phyloP scores from a whole-genome alignment of 2,329 filamentous ascomycete genomes.

The Arthrobotrys entomopaga region DNA sequence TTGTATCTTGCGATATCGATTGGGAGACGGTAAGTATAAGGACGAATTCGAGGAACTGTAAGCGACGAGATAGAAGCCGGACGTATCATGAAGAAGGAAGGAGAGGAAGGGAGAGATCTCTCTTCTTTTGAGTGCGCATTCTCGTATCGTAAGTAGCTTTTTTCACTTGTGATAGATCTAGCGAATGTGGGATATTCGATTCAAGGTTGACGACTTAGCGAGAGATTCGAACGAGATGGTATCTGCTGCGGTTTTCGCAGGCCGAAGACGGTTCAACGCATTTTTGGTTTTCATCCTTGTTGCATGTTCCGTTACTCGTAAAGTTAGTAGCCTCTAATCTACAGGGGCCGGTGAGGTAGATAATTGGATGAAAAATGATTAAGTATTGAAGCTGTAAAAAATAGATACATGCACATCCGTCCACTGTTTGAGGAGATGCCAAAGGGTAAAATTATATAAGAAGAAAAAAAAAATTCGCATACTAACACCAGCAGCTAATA shows the following conservation, averaged over 20 bases:
- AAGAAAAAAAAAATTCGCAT: too few relatives aligned
- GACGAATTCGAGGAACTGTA: conserved; percentile 5
- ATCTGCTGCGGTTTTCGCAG: too few relatives aligned
- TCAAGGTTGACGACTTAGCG: neutral
- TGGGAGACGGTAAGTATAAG: neutral
- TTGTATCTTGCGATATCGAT: neutral
- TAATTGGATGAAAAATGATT: neutral
- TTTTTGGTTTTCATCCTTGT: too few relatives aligned
- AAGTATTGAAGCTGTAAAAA: neutral
- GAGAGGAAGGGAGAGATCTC: conserved; percentile 1
- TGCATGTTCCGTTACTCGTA: neutral
- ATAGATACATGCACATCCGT: neutral
- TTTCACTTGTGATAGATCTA: too few relatives aligned
- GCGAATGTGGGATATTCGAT: too few relatives aligned
- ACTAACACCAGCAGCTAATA: too few relatives aligned
- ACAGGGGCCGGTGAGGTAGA: neutral
- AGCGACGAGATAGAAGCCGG: conserved; percentile 8
- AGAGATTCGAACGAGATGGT: too few relatives aligned
- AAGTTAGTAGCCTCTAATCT: neutral
- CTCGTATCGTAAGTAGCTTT: neutral
- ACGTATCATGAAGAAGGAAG: conserved; percentile 23
- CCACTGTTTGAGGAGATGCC: too few relatives aligned
- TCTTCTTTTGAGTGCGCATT: neutral
- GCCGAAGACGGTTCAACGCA: too few relatives aligned
- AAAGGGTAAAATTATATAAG: neutral